Conservation (phyloP, 208 protist genomes). For the Trypanosoma brucei region DNA sequence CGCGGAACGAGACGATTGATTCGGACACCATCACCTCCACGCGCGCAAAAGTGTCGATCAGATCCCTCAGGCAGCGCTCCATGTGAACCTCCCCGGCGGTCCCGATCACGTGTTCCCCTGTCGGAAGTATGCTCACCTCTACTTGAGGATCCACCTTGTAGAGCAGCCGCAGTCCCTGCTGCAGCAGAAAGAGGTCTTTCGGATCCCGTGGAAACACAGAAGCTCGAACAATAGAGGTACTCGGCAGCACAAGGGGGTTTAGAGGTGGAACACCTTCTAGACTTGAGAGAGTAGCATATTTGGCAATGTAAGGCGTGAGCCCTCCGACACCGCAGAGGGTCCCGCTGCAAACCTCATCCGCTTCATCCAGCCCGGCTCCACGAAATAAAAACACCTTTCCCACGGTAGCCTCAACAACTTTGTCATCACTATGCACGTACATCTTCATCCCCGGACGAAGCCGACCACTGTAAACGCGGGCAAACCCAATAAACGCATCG, state of each 20-base stretch:
- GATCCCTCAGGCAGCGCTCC: conserved; percentile 94
- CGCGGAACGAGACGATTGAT: conserved; percentile 86
- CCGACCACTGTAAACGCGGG: conserved; percentile 94
- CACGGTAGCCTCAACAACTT: conserved; percentile 48
- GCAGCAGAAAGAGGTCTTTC: conserved; percentile 53
- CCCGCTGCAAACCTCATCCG: conserved; percentile 72
- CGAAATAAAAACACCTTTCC: conserved; percentile 90
- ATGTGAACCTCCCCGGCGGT: conserved; percentile 96
- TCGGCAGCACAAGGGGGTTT: conserved; percentile 75
- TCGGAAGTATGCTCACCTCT: conserved; percentile 90
- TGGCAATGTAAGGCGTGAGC: conserved; percentile 88
- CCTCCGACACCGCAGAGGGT: conserved; percentile 93
- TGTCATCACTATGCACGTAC: conserved; percentile 78
- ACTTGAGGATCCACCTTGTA: conserved; percentile 96
- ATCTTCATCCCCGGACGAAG: conserved; percentile 86
- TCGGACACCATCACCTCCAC: conserved; percentile 82
- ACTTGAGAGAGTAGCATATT: conserved; percentile 92
- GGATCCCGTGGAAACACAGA: conserved; percentile 91
- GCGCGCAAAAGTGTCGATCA: conserved; percentile 84
- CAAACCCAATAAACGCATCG: conserved; percentile 94
- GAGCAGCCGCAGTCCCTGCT: conserved; percentile 89
- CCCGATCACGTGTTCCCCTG: conserved; percentile 95
- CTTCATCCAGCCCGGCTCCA: conserved; percentile 90
- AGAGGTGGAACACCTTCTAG: conserved; percentile 75
- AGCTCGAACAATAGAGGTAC: conserved; percentile 95